Base-by-base conservation (phyloP, 164 flowering plant species). In the Berberis vulgaris region DNA sequence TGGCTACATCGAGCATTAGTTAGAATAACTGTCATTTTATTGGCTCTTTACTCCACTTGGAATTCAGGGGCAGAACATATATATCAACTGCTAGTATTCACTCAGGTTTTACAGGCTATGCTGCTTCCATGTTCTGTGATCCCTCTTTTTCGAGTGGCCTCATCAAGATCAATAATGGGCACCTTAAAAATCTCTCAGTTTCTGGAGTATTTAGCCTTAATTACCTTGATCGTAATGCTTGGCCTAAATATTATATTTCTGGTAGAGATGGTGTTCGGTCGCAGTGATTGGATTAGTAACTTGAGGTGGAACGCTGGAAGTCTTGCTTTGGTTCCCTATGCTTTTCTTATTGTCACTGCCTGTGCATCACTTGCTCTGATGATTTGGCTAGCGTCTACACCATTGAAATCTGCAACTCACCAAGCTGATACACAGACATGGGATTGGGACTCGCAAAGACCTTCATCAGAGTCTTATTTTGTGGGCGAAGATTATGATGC, bases 61-160 rank as follows among this genome's bases (percentile, higher is more conserved):
- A 78, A 68, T 72, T 81, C 86, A 8, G 97, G 96, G 61, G 84
- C 91, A 47, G 97, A 95, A 67, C 96, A 97, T 61, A 62, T 87
- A 65, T 95, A 86, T 73, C 96, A 91, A 61, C 73, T 91, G 69
- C 89, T 95, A 59, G 79, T 91, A 68, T 84, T 80, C 68, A 68
- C 87, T 38, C 99, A 95, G 76, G 95, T 91, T 66, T 54, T 95
- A 75, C 74, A 83, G 57, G 94, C 94, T 63, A 71, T 95, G 74
- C 65, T 85, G 68, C 90, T 95, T 70, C 99, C 99, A 54, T 85
- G 97, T 70, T 86, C 97, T 66, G 86, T 89, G 64, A 81, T 95
- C 63, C 97, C 97, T 7, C 92, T 95, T 45, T 85, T 89, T 68
- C 82, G 97, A 12, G 79, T 95, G 55, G 94, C 99, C 13, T 81